Evolutionary conservation across 1,139 yeast species (phyloP).

Genomic region (Blastobotrys proliferans): DNA sequence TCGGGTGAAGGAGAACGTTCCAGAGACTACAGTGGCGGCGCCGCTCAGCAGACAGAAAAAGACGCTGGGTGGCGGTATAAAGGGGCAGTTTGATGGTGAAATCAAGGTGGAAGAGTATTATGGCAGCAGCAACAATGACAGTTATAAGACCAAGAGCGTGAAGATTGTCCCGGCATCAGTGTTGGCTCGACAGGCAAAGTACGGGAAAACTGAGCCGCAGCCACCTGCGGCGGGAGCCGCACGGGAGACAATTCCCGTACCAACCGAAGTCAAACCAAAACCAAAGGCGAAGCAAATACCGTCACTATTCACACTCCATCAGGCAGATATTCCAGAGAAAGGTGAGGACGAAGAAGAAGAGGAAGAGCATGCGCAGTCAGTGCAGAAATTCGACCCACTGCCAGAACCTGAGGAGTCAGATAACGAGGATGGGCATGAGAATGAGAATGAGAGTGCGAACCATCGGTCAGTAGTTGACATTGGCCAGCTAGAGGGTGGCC

Average conservation of each 20-base stretch:
- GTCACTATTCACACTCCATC: slow-evolving; percentile 17
- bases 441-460: too few relatives aligned
- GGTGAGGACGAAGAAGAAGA: too few relatives aligned
- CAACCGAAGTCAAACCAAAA: neutral
- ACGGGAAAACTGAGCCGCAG: slow-evolving; percentile 15
- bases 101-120: slow-evolving; percentile 11
- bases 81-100: slow-evolving; percentile 27
- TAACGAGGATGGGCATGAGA: neutral
- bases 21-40: slow-evolving; percentile 5
- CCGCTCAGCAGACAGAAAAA: slow-evolving; percentile 19
- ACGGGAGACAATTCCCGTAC: neutral
- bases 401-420: neutral
- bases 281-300: slow-evolving; percentile 9
- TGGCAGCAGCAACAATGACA: neutral
- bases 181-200: slow-evolving; percentile 28
- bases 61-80: slow-evolving; percentile 27
- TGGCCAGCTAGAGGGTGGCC: neutral
- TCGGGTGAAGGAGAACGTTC: neutral
- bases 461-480: neutral
- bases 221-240: neutral
- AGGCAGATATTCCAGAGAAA: too few relatives aligned
- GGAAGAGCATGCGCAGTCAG: too few relatives aligned
- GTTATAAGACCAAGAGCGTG: slow-evolving; percentile 14
- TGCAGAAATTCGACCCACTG: neutral
- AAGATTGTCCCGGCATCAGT: slow-evolving; percentile 28